Evolutionary conservation across 768 basidiomycete species (phyloP).

Genomic region (Lepiota subincarnata): DNA sequence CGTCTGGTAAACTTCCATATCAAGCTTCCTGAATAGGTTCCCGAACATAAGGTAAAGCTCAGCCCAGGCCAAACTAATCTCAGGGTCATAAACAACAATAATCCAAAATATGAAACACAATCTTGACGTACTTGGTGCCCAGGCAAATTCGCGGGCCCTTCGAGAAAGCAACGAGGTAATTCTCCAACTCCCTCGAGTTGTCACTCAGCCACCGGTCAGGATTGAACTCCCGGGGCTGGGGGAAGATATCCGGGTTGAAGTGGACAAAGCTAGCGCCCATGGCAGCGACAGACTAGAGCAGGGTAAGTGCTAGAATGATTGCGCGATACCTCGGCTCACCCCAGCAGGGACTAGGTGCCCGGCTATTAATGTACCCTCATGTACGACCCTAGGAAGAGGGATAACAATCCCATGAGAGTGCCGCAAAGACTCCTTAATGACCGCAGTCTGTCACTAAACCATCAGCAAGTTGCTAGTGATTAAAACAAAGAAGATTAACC

Average conservation of each 20-base stretch:
- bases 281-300: constrained; percentile 33
- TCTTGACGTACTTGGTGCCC: constrained; percentile 35
- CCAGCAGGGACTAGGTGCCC: constrained; percentile 34
- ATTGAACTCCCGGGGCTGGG: constrained; percentile 32
- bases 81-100: neutral
- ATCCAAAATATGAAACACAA: neutral
- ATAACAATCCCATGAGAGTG: constrained; percentile 35
- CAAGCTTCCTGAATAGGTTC: constrained; percentile 34
- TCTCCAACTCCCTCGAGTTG: constrained; percentile 32
- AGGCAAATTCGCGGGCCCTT: constrained; percentile 43
- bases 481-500: constrained; percentile 22
- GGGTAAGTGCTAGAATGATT: neutral
- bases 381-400: constrained; percentile 36
- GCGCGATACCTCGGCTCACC: constrained; percentile 19
- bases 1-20: constrained; percentile 28
- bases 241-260: constrained; percentile 34
- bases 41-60: constrained; percentile 39
- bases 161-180: constrained; percentile 38
- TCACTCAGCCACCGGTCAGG: constrained; percentile 41
- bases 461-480: neutral
- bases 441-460: constrained; percentile 32
- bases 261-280: constrained; percentile 38
- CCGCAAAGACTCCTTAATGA: constrained; percentile 43
- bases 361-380: constrained; percentile 27
- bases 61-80: constrained; percentile 38